Evolutionary conservation across 2,329 filamentous ascomycete genomes (phyloP), one percentile per base, ranked within the genome.

Genomic region (Penicillium sp.): DNA sequence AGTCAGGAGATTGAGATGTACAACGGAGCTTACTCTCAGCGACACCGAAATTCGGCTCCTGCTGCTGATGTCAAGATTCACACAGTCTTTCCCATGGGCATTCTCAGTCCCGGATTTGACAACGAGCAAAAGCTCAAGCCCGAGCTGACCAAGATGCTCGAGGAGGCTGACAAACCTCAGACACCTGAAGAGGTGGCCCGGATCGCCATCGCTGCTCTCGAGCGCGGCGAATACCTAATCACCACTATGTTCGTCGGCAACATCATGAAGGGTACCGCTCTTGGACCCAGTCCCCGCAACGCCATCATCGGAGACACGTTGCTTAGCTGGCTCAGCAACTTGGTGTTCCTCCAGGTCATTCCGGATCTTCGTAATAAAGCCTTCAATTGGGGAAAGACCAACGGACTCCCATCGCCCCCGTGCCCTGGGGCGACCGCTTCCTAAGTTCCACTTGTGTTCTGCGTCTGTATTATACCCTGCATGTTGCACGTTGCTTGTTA

Each of bases 1-100:
- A 85, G 84, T 21, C 89, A 93, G 67, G 94, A 99, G 74, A 77
- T 95, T 41, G 79, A 90, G 64, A 77, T 96, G 47, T 99, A 97
- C 77, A 91, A 92, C 42, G 87, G 82, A 41, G 78, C 81, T 18
- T 74, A 79, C 9, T 70, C 70, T 31, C 72, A 74, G 29, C 64
- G 72, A 33, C 58, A 65, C 24, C 64, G 72, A 2, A 59, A 62
- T 15, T 62, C 64, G 9, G 74, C 76, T 1, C 78, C 79, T 0
- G 71, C 87, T 48, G 83, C 87, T 41, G 82, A 85, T 53, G 86
- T 97, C 49, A 84, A 88, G 62, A 79, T 96, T 18, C 90, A 95
- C 65, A 82, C 90, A 39, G 84, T 97, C 12, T 89, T 86, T 64
- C 94, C 94, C 0, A 93, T 88, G 48, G 90, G 88, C 2, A 97